Percentiles rank a stretch among this genome's conserved stretches.
phyloP scores from a whole-genome alignment of 1,284 basidiomycete genomes.

The Cutaneotrichosporon spelunceum region DNA sequence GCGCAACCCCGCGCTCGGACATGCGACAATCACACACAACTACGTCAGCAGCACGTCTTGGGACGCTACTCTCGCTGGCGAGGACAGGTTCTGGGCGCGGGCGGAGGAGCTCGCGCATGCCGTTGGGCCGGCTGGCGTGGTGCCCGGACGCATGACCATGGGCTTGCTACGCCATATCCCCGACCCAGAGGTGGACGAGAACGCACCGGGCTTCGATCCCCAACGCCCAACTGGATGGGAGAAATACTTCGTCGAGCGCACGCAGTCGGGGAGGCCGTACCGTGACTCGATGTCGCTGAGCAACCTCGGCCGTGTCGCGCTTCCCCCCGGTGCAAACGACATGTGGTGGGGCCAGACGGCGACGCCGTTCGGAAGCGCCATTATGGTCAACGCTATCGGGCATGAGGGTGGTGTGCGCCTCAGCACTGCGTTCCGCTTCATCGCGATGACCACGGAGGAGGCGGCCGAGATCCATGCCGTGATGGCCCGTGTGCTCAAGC shows the following conservation, averaged over 20 bases:
- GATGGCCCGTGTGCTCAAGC: slow-evolving; percentile 14
- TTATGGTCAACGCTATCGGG: slow-evolving; percentile 30
- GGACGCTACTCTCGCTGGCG: slow-evolving; percentile 10
- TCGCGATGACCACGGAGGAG: slow-evolving; percentile 18
- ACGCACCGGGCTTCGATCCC: slow-evolving; percentile 16
- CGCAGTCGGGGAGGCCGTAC: slow-evolving; percentile 19
- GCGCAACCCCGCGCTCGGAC: slow-evolving; percentile 26
- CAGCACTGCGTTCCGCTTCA: slow-evolving; percentile 29
- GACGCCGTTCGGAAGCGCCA: slow-evolving; percentile 25
- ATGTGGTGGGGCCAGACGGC: slow-evolving; percentile 36
- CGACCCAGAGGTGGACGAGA: slow-evolving; percentile 19
- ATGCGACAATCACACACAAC: slow-evolving; percentile 33
- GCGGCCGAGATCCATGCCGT: slow-evolving; percentile 4
- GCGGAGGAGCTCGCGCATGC: neutral
- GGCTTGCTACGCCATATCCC: slow-evolving; percentile 40
- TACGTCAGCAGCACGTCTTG: slow-evolving; percentile 30
- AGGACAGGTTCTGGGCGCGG: slow-evolving; percentile 32
- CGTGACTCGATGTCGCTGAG: slow-evolving; percentile 28
- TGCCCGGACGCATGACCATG: slow-evolving; percentile 27
- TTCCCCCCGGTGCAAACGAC: slow-evolving; percentile 33
- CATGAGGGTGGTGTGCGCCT: slow-evolving; percentile 36
- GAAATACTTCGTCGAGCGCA: slow-evolving; percentile 31
- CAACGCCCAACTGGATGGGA: slow-evolving; percentile 41
- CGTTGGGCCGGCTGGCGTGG: neutral
- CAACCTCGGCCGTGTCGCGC: slow-evolving; percentile 35